A percentile compares a stretch with the other conserved stretches of the same genome.
These are phyloP conservation scores for Pythium inflatum DNA, from an alignment of 352 stramenopile genomes.

Conservation along the genomic window DNA sequence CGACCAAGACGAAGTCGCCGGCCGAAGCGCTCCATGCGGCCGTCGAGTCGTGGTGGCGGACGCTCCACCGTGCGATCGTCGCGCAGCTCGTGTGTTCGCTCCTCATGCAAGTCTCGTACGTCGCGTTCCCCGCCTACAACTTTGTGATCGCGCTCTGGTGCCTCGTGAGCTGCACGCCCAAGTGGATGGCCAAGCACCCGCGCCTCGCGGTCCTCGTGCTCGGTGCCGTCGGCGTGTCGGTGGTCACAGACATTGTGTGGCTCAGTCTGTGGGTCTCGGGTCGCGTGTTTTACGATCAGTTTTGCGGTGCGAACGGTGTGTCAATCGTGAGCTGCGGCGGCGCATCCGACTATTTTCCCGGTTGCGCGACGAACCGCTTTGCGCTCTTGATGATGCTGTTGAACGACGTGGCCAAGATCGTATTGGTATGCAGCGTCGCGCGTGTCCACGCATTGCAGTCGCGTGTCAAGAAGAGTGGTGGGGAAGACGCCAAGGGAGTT, in stretches of 20 bases:
- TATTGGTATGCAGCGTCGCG: constrained; percentile 45
- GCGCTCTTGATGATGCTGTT: constrained; percentile 62
- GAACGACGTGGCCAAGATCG: constrained; percentile 61
- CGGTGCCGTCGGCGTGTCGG: constrained; percentile 50
- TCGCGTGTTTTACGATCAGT: constrained; percentile 75
- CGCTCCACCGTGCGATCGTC: constrained; percentile 42
- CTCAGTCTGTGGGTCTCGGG: constrained; percentile 76
- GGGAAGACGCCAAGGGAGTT: too few species aligned
- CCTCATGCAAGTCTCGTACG: constrained; percentile 83
- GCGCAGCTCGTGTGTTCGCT: constrained; percentile 61
- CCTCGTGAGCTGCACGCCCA: constrained; percentile 55
- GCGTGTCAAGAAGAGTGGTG: constrained; percentile 22
- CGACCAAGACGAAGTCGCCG: too few species aligned
- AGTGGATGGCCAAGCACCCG: constrained; percentile 53
- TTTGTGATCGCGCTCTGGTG: constrained; percentile 77
- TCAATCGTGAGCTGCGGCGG: constrained; percentile 73
- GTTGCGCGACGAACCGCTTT: constrained; percentile 77
- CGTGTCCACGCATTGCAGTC: constrained; percentile 49
- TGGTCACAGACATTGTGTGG: constrained; percentile 78
- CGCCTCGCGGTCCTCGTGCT: constrained; percentile 58
- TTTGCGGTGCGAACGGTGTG: constrained; percentile 60
- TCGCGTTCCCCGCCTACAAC: constrained; percentile 82
- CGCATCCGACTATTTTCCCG: constrained; percentile 60
- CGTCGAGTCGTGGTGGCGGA: constrained; percentile 48
- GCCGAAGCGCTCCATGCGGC: constrained; percentile 7